phyloP scores from a whole-genome alignment of 2,329 filamentous ascomycete genomes.

The Aspergillus sp. region DNA sequence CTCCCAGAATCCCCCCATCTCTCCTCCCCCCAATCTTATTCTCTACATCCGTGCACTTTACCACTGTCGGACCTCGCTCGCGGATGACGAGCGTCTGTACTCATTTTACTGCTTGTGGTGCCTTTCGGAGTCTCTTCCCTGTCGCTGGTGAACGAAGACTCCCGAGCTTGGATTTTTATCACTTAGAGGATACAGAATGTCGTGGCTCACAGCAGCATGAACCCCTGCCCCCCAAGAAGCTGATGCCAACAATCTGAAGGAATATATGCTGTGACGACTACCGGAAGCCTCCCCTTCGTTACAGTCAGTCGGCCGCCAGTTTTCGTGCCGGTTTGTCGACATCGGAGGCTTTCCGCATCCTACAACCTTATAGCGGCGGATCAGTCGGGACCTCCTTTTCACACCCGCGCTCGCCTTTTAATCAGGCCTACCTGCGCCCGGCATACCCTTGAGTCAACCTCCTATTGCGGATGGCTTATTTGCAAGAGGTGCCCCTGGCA shows the following conservation, averaged over 20 bases:
- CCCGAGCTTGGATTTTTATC: background rate
- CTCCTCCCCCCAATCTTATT: background rate
- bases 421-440: background rate
- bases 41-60: background rate
- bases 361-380: constrained; percentile 11
- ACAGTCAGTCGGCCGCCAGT: background rate
- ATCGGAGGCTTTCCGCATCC: background rate
- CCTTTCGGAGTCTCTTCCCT: background rate
- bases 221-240: constrained; percentile 4
- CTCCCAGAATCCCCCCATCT: background rate
- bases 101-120: background rate
- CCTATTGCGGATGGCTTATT: constrained; percentile 27
- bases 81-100: background rate
- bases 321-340: background rate
- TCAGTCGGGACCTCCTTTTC: constrained; percentile 8
- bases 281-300: background rate
- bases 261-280: background rate
- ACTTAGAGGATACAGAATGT: constrained; percentile 16
- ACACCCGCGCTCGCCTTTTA: constrained; percentile 3
- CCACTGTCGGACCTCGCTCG: background rate
- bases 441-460: background rate
- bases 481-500: constrained; percentile 30
- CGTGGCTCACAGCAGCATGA: constrained; percentile 22
- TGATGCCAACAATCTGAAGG: background rate
- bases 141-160: background rate